Base-by-base conservation (phyloP, 768 basidiomycete species). In the Lyophyllum shimeji region DNA sequence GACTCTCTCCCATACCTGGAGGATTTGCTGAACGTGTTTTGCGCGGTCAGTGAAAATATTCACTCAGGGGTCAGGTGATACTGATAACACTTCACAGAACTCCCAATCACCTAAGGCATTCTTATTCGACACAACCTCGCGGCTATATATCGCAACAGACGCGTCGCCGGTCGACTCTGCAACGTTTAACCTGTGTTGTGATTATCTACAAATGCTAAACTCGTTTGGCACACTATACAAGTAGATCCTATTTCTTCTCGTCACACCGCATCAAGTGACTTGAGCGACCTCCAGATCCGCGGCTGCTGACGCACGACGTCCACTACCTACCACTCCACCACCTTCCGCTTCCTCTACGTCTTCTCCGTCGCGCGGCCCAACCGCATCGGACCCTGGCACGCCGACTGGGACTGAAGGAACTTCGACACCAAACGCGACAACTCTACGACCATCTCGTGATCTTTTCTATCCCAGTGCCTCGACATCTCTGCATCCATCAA, bases 91-190 rank as follows among this genome's bases (percentile, higher is more conserved):
- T 42, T 46, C 49, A 17, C 61, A 96, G 93, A 93, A 93, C 58
- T 95, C 91, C 1, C 90, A 91, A 64, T 90, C 95, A 27, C 87
- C 92, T 34, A 98, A 98, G 69, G 92, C 94, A 0, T 98, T 95
- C 67, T 73, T 98, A 13, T 98, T 96, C 62, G 95, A 98, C 66
- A 86, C 83, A 17, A 79, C 79, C 3, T 93, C 93, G 21, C 81
- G 92, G 47, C 75, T 97, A 24, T 95, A 95, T 65, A 80, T 98
- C n/a, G 95, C 95, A 11, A 95, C 95, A 11, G 96, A 98, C 65
- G 87, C 88, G 17, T 93, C 91, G 0, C 93, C 95, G 4, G 90
- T 96, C 24, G 95, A 98, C 67, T 82, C 87, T 55, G 86, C 87
- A 3, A 95, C 92, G 0, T 88, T 95, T 65, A 91, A 87, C 58